Percentiles rank a stretch among this genome's conserved stretches.
Evolutionary conservation across 208 protist genomes (phyloP).

Genomic region (Trypanosoma melophagium): DNA sequence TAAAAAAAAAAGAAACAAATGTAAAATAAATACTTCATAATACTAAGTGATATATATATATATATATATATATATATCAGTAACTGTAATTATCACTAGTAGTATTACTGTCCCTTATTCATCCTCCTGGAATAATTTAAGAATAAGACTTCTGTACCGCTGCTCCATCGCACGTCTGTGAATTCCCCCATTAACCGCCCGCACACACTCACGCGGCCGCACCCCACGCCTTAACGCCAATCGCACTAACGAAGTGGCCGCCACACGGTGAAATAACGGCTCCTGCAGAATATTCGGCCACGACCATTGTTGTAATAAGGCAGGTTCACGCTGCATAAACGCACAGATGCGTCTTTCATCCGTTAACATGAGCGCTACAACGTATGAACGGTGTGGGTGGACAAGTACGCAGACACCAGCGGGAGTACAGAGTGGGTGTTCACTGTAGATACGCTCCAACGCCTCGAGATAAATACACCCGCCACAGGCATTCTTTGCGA

Average conservation of each 20-base stretch:
- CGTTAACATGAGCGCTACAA: conserved; percentile 53
- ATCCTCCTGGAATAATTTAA: conserved; percentile 29
- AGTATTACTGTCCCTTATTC: background rate
- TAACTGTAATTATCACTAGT: background rate
- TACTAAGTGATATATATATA: conserved; percentile 15
- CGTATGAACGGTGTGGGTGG: conserved; percentile 43
- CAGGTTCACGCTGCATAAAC: conserved; percentile 18
- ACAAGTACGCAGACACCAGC: conserved; percentile 35
- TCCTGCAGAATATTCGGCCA: conserved; percentile 41
- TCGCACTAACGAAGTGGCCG: conserved; percentile 37
- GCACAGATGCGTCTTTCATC: conserved; percentile 31
- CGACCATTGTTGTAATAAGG: background rate
- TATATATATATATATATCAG: conserved; percentile 4
- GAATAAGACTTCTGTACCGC: conserved; percentile 29
- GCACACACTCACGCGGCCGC: conserved; percentile 29
- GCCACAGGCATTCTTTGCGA: conserved; percentile 62
- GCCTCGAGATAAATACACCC: conserved; percentile 59
- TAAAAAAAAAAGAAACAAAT: no score
- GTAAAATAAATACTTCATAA: no score
- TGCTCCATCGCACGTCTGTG: conserved; percentile 31
- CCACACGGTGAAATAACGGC: conserved; percentile 34
- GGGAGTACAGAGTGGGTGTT: conserved; percentile 24
- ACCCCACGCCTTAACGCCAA: conserved; percentile 18
- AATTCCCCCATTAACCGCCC: conserved; percentile 40
- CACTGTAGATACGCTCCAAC: conserved; percentile 34